Evolutionary conservation across 2,329 filamentous ascomycete genomes (phyloP).

Genomic region (Nannizzia gypsea): DNA sequence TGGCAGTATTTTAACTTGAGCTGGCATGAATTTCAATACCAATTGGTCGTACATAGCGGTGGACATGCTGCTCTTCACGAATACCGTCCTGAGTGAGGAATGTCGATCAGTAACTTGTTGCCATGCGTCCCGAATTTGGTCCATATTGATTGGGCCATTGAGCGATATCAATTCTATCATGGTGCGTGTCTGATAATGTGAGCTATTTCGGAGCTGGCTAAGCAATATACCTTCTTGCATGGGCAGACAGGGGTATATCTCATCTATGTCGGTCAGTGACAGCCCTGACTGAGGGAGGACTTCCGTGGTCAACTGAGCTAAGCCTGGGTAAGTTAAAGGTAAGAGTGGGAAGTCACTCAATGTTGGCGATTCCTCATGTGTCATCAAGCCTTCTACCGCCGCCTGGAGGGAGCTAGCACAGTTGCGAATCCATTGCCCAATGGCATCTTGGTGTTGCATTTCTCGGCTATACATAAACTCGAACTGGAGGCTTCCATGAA

Average conservation of each 20-base stretch:
- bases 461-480: slow-evolving; percentile 41
- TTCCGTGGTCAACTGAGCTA: slow-evolving; percentile 26
- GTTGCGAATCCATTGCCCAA: slow-evolving; percentile 33
- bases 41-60: slow-evolving; percentile 12
- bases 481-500: slow-evolving; percentile 36
- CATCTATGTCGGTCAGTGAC: slow-evolving; percentile 13
- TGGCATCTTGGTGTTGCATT: slow-evolving; percentile 36
- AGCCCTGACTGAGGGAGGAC: slow-evolving; percentile 29
- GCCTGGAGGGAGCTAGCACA: slow-evolving; percentile 26
- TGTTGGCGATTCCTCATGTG: slow-evolving; percentile 23
- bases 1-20: neutral
- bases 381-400: slow-evolving; percentile 18
- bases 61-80: slow-evolving; percentile 20
- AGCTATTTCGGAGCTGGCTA: slow-evolving; percentile 7
- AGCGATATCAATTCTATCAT: slow-evolving; percentile 6
- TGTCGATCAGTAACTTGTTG: slow-evolving; percentile 8
- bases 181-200: slow-evolving; percentile 4
- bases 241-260: slow-evolving; percentile 24
- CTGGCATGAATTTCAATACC: slow-evolving; percentile 7
- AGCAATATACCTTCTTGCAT: slow-evolving; percentile 16
- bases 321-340: slow-evolving; percentile 29
- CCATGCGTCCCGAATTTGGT: slow-evolving; percentile 8
- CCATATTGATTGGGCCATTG: neutral
- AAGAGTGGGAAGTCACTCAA: slow-evolving; percentile 36
- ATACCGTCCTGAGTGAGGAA: slow-evolving; percentile 14